Percentiles rank a stretch among this genome's conserved stretches.
phyloP scores from a whole-genome alignment of 768 basidiomycete species.

The Hortiboletus flavorubellus region DNA sequence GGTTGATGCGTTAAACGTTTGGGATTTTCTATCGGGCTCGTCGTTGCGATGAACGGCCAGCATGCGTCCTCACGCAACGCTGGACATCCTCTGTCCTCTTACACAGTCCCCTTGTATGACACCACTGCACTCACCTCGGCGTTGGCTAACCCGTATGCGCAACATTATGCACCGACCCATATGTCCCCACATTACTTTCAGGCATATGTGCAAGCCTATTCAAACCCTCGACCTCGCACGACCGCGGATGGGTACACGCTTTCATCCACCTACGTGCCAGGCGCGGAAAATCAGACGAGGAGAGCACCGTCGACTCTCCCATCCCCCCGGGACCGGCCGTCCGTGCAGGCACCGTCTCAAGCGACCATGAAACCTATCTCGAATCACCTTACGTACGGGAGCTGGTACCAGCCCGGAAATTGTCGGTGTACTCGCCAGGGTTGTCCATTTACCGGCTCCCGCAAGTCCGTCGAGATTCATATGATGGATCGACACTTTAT shows the following conservation, averaged over 20 bases:
- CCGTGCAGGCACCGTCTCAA: neutral
- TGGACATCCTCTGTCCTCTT: slow-evolving; percentile 3
- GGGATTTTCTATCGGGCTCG: neutral
- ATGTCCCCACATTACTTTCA: slow-evolving; percentile 53
- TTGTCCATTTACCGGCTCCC: slow-evolving; percentile 69
- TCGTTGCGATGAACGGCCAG: slow-evolving; percentile 13
- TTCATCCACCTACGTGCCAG: slow-evolving; percentile 38
- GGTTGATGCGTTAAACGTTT: neutral
- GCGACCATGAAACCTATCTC: slow-evolving; percentile 10
- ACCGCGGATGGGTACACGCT: slow-evolving; percentile 37
- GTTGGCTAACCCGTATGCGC: slow-evolving; percentile 30
- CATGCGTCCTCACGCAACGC: slow-evolving; percentile 2
- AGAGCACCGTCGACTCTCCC: neutral
- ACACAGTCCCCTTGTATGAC: slow-evolving; percentile 16
- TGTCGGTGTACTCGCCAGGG: slow-evolving; percentile 55
- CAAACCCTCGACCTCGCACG: slow-evolving; percentile 17
- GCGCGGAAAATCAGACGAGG: neutral
- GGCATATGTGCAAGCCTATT: slow-evolving; percentile 42
- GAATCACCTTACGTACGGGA: slow-evolving; percentile 21
- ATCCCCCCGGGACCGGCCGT: slow-evolving; percentile 1
- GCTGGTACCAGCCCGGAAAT: slow-evolving; percentile 66
- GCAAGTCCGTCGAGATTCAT: slow-evolving; percentile 70
- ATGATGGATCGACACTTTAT: slow-evolving; percentile 91
- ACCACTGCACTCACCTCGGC: slow-evolving; percentile 25
- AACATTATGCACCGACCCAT: slow-evolving; percentile 27